These are phyloP conservation scores for Phascolomyces articulosus DNA, from an alignment of 371 early-diverging fungal species.

Conservation along the genomic window DNA sequence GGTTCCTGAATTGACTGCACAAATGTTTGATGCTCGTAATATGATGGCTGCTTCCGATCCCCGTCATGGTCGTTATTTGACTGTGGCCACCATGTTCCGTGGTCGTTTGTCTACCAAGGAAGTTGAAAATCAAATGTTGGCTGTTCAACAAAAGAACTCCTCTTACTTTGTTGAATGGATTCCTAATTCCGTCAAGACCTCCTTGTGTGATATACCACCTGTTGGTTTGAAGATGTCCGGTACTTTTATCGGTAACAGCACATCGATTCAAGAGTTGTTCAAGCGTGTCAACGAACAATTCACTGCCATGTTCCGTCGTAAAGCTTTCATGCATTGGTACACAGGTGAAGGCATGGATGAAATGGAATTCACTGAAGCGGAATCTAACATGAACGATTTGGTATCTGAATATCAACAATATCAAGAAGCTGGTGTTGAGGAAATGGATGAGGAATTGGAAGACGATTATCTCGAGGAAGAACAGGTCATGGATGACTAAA, in stretches of 20 bases:
- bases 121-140: constrained; percentile 98
- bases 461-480: constrained; percentile 60
- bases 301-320: constrained; percentile 89
- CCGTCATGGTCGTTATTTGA: constrained; percentile 94
- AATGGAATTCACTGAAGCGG: constrained; percentile 90
- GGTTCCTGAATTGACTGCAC: constrained; percentile 92
- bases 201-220: constrained; percentile 97
- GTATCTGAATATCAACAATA: constrained; percentile 96
- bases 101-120: constrained; percentile 98
- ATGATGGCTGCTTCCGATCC: constrained; percentile 99
- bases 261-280: constrained; percentile 97
- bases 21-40: constrained; percentile 97
- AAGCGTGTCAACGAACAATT: constrained; percentile 96
- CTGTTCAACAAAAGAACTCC: constrained; percentile 90
- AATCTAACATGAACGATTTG: constrained; percentile 92
- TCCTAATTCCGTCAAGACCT: constrained; percentile 99
- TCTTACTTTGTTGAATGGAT: constrained; percentile 99
- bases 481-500: constrained; percentile 26
- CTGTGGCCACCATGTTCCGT: constrained; percentile 98
- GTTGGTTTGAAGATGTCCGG: constrained; percentile 93
- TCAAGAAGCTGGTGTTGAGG: constrained; percentile 84
- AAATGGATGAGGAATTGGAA: constrained; percentile 35
- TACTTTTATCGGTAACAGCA: constrained; percentile 98
- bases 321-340: constrained; percentile 97
- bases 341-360: constrained; percentile 96